Evolutionary conservation across 176 grass and related monocot species (phyloP).

Genomic region (Avena atlantica): DNA sequence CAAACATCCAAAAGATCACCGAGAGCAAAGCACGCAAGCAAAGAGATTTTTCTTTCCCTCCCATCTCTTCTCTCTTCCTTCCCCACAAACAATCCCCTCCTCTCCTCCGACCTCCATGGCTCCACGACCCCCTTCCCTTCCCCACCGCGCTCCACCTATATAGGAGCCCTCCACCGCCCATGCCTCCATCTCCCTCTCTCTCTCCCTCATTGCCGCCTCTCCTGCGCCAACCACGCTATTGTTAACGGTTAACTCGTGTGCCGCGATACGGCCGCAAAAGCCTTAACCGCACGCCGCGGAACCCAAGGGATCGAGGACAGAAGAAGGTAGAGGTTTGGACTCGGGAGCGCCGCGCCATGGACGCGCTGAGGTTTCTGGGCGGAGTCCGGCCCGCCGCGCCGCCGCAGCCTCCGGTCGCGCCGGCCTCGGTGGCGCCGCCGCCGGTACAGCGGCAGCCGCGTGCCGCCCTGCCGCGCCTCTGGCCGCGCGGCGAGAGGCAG

Average conservation of each 20-base stretch:
- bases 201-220: not conserved
- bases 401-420: conserved; percentile 22
- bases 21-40: conserved; percentile 25
- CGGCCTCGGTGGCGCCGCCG: conserved; percentile 10
- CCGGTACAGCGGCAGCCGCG: conserved; percentile 16
- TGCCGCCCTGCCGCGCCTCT: conserved; percentile 33
- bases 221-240: conserved; percentile 4
- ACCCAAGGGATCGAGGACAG: not conserved
- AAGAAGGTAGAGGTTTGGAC: not conserved
- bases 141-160: conserved; percentile 42
- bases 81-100: conserved; percentile 34
- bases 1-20: conserved; percentile 3
- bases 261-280: not conserved
- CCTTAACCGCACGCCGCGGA: not conserved
- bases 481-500: conserved; percentile 42
- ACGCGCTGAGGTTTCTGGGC: conserved; percentile 60
- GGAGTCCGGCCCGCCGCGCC: conserved; percentile 30
- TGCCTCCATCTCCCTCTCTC: not conserved
- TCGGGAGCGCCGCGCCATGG: conserved; percentile 49
- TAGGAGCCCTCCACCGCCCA: conserved; percentile 35
- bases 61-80: not conserved
- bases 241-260: conserved; percentile 11
- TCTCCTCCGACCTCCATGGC: conserved; percentile 45
- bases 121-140: not conserved
- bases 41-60: conserved; percentile 25